Evolutionary conservation across 169 alveolate species (phyloP), one percentile per base, ranked within the genome.

Genomic region (Eimeria praecox): DNA sequence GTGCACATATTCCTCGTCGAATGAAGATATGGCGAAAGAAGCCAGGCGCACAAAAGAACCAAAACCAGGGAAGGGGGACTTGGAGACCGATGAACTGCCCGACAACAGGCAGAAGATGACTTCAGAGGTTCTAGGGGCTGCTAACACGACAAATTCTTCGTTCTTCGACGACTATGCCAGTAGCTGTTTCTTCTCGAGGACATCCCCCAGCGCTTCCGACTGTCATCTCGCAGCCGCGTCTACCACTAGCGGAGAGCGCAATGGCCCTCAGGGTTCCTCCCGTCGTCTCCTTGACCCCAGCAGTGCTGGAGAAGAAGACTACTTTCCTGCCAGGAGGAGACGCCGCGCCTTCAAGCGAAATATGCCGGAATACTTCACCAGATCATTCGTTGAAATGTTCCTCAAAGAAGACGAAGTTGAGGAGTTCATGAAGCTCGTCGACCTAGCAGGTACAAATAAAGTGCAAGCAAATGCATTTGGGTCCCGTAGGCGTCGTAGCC

Each of bases 401-500:
- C 92, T 92, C 18, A 83, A 85, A 52, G 86, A 66, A 10, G 95
- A 92, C 44, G 95, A 92, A 80, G 92, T 73, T 6, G 95, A 92
- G 83, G 95, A 92, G 56, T 92, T 92, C 86, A 92, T 92, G 95
- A 78, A 92, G 42, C 92, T 77, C 35, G 95, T 92, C 75, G 95
- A 92, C 86, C 42, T 92, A 59, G 95, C 92, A 35, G 95, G 95
- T 92, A 42, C 83, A 87, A 18, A n/a, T 18, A 30, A 40, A 35
- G 33, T 44, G 80, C 89, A 46, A 52, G 2, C 66, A 52, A 10
- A 16, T 33, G 49, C 80, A 9, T n/a, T 33, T 69, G 49, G 10
- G 49, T 27, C 80, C 46, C 4, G 35, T 33, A 33, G 0, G 80
- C 80, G 24, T 69, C 46, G 30, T 35, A 30, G 49, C 16, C 46